Conservation (phyloP, 305 asterid genomes). For the Rubia balearica region DNA sequence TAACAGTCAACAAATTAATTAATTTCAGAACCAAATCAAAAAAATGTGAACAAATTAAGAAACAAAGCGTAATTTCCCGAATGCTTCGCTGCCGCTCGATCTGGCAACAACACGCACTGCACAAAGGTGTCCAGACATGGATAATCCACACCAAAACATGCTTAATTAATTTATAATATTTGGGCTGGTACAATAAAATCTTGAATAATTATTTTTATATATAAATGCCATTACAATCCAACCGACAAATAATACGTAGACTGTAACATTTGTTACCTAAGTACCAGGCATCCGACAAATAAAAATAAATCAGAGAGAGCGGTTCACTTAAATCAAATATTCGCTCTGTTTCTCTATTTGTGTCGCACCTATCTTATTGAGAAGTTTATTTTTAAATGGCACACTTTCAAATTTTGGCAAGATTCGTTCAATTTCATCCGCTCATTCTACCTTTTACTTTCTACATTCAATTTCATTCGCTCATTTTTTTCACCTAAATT, state of each 20-base stretch:
- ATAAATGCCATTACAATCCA: constrained; percentile 6
- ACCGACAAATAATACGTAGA: constrained; percentile 2
- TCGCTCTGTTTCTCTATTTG: too few species aligned
- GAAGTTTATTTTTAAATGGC: too few species aligned
- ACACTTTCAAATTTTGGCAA: too few species aligned
- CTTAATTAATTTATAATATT: neutral
- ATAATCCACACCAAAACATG: constrained; percentile 7
- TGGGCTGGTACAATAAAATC: neutral
- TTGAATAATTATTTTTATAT: neutral
- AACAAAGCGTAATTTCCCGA: neutral
- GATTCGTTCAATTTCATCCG: too few species aligned
- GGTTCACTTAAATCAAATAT: constrained; percentile 21
- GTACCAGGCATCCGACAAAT: constrained; percentile 7
- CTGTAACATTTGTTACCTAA: constrained; percentile 9
- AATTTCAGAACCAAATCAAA: too few species aligned
- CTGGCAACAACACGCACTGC: neutral
- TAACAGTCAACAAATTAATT: too few species aligned
- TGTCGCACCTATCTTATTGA: too few species aligned
- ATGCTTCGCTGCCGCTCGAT: neutral
- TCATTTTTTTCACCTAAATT: too few species aligned
- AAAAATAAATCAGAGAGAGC: constrained; percentile 6
- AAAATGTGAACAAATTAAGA: neutral
- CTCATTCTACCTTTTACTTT: too few species aligned
- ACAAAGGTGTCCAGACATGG: neutral
- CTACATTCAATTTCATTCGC: too few species aligned